Percentiles rank a stretch among this genome's conserved stretches.
Evolutionary conservation across 345 rosid genomes (phyloP).

Genomic region (Gossypium thurberi): DNA sequence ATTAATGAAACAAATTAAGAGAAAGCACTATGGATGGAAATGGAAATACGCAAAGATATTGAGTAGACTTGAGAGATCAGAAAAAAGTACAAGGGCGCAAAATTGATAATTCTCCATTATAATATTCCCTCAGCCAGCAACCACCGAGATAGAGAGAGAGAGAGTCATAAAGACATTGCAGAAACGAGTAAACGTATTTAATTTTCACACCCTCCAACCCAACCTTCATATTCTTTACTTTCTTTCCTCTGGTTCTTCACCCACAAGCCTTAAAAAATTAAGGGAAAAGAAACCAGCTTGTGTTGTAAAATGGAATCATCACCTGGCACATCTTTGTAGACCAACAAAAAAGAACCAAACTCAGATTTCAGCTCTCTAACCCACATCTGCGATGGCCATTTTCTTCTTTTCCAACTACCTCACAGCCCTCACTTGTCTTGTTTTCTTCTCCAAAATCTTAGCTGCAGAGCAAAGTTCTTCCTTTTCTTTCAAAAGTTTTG

Average conservation of each 20-base stretch:
- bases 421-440: constrained; percentile 21
- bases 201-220: constrained; percentile 44
- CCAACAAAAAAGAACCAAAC: not conserved
- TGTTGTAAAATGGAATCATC: constrained; percentile 29
- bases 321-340: constrained; percentile 25
- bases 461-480: constrained; percentile 36
- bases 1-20: no score
- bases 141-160: constrained; percentile 28
- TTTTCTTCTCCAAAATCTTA: constrained; percentile 29
- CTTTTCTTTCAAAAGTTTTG: constrained; percentile 44
- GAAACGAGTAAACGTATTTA: constrained; percentile 37
- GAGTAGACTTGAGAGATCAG: not conserved
- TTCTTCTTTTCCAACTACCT: constrained; percentile 29
- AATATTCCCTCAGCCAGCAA: constrained; percentile 45
- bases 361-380: constrained; percentile 25
- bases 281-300: not conserved
- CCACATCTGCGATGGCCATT: constrained; percentile 43
- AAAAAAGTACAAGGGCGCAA: constrained; percentile 9
- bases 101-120: constrained; percentile 24
- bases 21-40: not conserved
- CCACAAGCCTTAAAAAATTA: constrained; percentile 21
- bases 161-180: constrained; percentile 22
- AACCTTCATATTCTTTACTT: constrained; percentile 23
- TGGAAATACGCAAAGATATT: not conserved
- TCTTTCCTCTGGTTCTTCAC: constrained; percentile 17